These are phyloP conservation scores for Cryptococcus sp. DNA, from an alignment of 1,284 basidiomycete genomes.

Conservation along the genomic window DNA sequence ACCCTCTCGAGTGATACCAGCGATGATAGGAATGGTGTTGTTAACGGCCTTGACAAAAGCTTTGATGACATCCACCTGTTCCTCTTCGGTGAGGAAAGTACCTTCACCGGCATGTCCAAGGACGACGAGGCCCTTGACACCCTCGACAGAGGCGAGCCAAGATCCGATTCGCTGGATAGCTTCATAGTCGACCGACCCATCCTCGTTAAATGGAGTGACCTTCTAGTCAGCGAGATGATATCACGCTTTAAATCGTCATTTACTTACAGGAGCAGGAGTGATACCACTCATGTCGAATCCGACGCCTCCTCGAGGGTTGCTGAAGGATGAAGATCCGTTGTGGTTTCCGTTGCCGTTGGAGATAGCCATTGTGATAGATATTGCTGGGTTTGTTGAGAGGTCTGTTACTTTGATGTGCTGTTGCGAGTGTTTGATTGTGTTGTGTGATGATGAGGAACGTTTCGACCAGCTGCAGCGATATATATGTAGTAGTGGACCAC, in stretches of 20 bases:
- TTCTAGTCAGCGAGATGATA: background rate
- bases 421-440: background rate
- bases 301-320: slow-evolving; percentile 7
- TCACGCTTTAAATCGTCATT: too few relatives aligned
- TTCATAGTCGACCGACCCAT: slow-evolving; percentile 13
- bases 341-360: slow-evolving; percentile 1
- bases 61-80: slow-evolving; percentile 12
- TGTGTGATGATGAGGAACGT: background rate
- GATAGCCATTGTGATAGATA: too few relatives aligned
- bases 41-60: slow-evolving; percentile 18
- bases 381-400: too few relatives aligned
- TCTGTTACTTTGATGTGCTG: too few relatives aligned
- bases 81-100: slow-evolving; percentile 16
- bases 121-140: slow-evolving; percentile 17
- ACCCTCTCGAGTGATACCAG: slow-evolving; percentile 18
- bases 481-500: background rate
- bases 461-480: background rate
- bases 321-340: slow-evolving; percentile 4
- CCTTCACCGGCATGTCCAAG: slow-evolving; percentile 17
- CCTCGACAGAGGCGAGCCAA: slow-evolving; percentile 13
- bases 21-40: slow-evolving; percentile 18
- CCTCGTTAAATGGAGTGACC: slow-evolving; percentile 13
- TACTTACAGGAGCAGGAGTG: slow-evolving; percentile 13
- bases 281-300: slow-evolving; percentile 15
- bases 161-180: slow-evolving; percentile 17